Percentiles rank a stretch among this genome's conserved stretches.
phyloP scores from a whole-genome alignment of 768 basidiomycete species.

The Rhizopogon vinicolor region DNA sequence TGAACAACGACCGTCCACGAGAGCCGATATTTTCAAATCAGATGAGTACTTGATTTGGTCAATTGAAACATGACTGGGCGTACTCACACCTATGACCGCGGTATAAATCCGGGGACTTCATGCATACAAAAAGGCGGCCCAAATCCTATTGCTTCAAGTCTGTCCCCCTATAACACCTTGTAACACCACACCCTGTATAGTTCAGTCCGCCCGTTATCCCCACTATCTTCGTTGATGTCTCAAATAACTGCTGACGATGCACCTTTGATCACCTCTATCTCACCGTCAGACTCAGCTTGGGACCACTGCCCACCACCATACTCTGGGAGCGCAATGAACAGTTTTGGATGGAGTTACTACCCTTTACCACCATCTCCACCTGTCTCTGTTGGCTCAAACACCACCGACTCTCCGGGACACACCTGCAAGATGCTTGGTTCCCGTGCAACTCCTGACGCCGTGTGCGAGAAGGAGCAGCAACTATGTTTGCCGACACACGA shows the following conservation, averaged over 20 bases:
- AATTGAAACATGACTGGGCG: constrained; percentile 19
- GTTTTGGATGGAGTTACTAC: constrained; percentile 45
- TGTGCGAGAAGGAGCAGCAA: constrained; percentile 39
- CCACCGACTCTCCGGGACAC: constrained; percentile 42
- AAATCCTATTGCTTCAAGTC: constrained; percentile 10
- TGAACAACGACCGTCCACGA: constrained; percentile 25
- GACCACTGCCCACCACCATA: constrained; percentile 36
- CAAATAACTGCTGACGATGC: constrained; percentile 56
- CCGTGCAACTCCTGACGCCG: constrained; percentile 40
- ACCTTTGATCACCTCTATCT: constrained; percentile 49
- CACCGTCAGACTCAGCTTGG: constrained; percentile 42
- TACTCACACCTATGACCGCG: constrained; percentile 23
- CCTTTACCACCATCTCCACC: constrained; percentile 46
- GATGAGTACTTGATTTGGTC: constrained; percentile 29
- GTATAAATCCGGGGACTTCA: constrained; percentile 26
- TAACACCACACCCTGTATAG: constrained; percentile 5
- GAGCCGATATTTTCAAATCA: constrained; percentile 27
- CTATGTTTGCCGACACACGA: constrained; percentile 68
- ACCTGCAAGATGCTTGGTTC: constrained; percentile 47
- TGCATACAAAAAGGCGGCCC: constrained; percentile 12
- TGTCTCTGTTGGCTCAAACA: constrained; percentile 38
- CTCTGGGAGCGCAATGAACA: constrained; percentile 30
- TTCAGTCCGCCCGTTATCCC: constrained; percentile 13
- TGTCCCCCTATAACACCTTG: constrained; percentile 7
- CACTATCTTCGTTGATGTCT: constrained; percentile 42